Base-by-base conservation (phyloP, 2,329 filamentous ascomycete species). In the Diaporthe batatas region DNA sequence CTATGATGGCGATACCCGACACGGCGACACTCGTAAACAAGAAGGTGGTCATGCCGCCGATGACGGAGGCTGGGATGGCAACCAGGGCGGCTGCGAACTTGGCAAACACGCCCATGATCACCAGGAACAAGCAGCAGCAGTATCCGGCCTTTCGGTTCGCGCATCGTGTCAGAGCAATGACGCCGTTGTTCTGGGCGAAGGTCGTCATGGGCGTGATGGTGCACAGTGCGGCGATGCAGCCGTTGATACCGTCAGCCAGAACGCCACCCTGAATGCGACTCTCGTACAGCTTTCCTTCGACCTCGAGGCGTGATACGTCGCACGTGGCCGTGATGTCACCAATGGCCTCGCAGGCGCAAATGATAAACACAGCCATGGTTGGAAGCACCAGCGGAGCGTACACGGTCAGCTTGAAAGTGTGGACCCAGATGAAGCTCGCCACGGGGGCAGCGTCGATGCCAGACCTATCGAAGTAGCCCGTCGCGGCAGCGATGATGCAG, bases 121-220 rank as follows among this genome's bases (percentile, higher is more conserved):
- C 82, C 14, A 96, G 87, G 85, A 95, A 95, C 78, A 93, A 86
- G 80, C 89, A 94, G 79, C 91, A 93, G 64, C 91, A 92, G 80
- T 94, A 95, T 6, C 94, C 94, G 6, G 93, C 94, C 59, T 91
- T 92, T 70, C 94, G 90, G 80, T 94, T 96, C 0, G 94, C 94
- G 80, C 93, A 96, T 21, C 93, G 89, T 0, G 94, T 96, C 57
- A 96, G 86, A 0, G 93, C 92, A 74, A 96, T 95, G 68, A 96
- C 93, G 47, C 93, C 93, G 80, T 96, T 95, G 84, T 96, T 96
- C 81, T 95, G 93, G 0, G 93, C 93, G 77, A 95, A 95, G 0
- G 91, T 92, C 1, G 90, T 91, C 89, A 95, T 93, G 39, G 93
- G 93, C 0, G 93, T 93, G 76, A 94, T 93, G 62, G 93, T 96